phyloP scores from a whole-genome alignment of 179 eudicot genomes.

The Heliamphora pulchella region DNA sequence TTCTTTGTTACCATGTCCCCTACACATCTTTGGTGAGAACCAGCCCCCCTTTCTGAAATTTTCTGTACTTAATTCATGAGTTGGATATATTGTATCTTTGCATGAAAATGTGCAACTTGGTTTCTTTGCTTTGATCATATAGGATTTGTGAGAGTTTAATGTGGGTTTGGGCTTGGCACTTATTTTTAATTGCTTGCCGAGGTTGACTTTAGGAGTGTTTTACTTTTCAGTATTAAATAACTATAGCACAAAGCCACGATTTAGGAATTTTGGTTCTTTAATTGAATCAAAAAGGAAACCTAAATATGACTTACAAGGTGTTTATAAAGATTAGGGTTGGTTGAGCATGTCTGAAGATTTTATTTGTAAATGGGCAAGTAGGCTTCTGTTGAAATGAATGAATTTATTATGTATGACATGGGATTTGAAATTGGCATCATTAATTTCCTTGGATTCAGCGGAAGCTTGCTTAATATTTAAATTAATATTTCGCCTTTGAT shows the following conservation, averaged over 20 bases:
- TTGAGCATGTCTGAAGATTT: neutral
- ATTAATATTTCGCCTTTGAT: too few relatives aligned
- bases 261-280: neutral
- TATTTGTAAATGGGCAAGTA: conserved; percentile 2
- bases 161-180: neutral
- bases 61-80: neutral
- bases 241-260: neutral
- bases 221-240: neutral
- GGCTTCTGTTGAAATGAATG: neutral
- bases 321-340: neutral
- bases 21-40: conserved; percentile 68
- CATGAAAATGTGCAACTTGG: neutral
- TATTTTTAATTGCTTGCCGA: neutral
- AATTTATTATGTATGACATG: neutral
- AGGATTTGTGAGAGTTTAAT: neutral
- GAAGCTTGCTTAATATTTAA: neutral
- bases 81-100: neutral
- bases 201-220: neutral
- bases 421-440: conserved; percentile 1
- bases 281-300: neutral
- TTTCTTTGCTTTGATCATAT: neutral
- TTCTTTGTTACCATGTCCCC: conserved; percentile 97
- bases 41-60: neutral
- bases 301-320: neutral
- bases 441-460: neutral